Conservation (phyloP, 2,329 filamentous ascomycete species). For the Verticillium tricorpus region DNA sequence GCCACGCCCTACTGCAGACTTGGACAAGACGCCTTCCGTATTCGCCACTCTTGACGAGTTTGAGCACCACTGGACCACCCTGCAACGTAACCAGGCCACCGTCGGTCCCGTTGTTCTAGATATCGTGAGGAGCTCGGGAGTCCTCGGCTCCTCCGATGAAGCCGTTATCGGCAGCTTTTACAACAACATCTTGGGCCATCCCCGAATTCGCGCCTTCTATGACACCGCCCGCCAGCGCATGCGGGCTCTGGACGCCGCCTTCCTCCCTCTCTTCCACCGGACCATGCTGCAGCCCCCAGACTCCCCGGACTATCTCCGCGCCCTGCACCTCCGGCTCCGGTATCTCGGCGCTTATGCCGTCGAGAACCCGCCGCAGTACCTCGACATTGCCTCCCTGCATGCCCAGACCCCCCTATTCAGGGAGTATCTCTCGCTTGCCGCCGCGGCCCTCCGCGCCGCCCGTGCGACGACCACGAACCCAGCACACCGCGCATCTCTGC, state of each 20-base stretch:
- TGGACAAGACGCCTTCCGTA: conserved; percentile 12
- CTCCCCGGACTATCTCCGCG: conserved; percentile 22
- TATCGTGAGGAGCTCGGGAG: conserved; percentile 9
- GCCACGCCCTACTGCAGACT: conserved; percentile 1
- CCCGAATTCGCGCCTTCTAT: conserved; percentile 14
- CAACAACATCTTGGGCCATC: conserved; percentile 10
- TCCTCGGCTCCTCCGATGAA: conserved; percentile 7
- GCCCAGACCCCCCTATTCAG: conserved; percentile 22
- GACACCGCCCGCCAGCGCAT: conserved; percentile 6
- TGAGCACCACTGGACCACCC: conserved; percentile 15
- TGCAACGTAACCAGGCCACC: conserved; percentile 10
- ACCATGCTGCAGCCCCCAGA: conserved; percentile 19
- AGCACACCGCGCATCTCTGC: conserved; percentile 21
- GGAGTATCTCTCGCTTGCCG: conserved; percentile 26
- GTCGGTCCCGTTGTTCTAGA: conserved; percentile 16
- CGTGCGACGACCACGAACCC: conserved; percentile 13
- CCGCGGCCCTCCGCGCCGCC: conserved; percentile 17
- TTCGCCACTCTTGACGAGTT: conserved; percentile 20
- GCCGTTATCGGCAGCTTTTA: conserved; percentile 12
- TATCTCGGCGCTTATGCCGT: conserved; percentile 22
- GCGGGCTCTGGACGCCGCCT: conserved; percentile 20
- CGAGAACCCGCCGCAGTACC: conserved; percentile 19
- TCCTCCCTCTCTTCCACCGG: conserved; percentile 26
- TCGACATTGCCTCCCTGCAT: conserved; percentile 14
- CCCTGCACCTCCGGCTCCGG: conserved; percentile 27